Conservation (phyloP, 2,329 filamentous ascomycete genomes). For the Aureobasidium sp. region DNA sequence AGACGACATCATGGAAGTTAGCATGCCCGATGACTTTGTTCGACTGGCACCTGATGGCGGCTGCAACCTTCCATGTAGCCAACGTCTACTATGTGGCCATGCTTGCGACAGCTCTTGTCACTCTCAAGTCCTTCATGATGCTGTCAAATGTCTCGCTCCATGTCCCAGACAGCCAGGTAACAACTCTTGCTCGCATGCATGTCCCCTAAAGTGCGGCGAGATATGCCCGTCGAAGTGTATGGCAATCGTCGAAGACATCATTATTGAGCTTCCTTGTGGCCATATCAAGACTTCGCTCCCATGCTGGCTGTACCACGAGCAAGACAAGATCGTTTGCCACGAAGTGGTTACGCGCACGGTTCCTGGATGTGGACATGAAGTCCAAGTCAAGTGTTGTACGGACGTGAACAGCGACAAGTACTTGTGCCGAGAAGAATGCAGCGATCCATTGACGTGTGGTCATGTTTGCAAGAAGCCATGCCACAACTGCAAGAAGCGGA, state of each 20-base stretch:
- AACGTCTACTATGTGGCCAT: slow-evolving; percentile 38
- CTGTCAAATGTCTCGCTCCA: slow-evolving; percentile 32
- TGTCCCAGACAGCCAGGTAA: slow-evolving; percentile 28
- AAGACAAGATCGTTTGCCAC: slow-evolving; percentile 40
- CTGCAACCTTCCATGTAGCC: slow-evolving; percentile 43
- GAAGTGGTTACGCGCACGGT: slow-evolving; percentile 39
- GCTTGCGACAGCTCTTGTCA: slow-evolving; percentile 37
- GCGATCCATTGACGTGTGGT: slow-evolving; percentile 43
- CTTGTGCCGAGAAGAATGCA: slow-evolving; percentile 43
- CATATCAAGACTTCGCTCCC: slow-evolving; percentile 18
- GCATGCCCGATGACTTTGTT: slow-evolving; percentile 49
- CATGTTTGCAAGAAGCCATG: slow-evolving; percentile 48
- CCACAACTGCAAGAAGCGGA: slow-evolving; percentile 36
- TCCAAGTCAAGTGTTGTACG: slow-evolving; percentile 41
- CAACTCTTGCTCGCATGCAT: slow-evolving; percentile 32
- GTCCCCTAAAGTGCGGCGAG: slow-evolving; percentile 30
- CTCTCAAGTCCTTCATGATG: slow-evolving; percentile 33
- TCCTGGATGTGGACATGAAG: slow-evolving; percentile 46
- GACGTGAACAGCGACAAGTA: slow-evolving; percentile 37
- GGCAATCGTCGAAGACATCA: slow-evolving; percentile 19
- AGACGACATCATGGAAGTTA: slow-evolving; percentile 41
- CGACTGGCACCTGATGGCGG: slow-evolving; percentile 53
- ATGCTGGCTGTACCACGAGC: slow-evolving; percentile 32
- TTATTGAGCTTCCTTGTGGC: slow-evolving; percentile 24
- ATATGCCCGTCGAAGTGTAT: slow-evolving; percentile 21